Evolutionary conservation across 2,329 filamentous ascomycete genomes (phyloP).

Genomic region (Zarea fungicola): DNA sequence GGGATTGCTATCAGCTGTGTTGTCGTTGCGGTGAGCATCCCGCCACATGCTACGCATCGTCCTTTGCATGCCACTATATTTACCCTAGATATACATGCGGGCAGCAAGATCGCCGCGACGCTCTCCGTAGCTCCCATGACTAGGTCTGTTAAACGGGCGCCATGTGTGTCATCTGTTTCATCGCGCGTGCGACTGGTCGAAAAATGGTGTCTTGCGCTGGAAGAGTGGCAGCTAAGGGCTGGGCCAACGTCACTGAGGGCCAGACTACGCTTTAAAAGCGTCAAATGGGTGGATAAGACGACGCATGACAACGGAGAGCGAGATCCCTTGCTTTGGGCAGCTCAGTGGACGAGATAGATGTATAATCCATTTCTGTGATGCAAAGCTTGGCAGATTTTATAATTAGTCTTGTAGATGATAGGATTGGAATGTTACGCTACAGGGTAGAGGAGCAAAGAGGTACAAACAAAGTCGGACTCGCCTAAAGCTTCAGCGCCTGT

Average conservation of each 20-base stretch:
- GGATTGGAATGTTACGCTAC: background rate
- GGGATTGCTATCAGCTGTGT: background rate
- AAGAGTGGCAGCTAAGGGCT: background rate
- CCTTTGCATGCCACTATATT: background rate
- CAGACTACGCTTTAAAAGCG: background rate
- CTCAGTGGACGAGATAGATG: too few relatives aligned
- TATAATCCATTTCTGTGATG: background rate
- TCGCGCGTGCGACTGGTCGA: background rate
- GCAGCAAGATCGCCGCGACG: background rate
- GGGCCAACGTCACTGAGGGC: slow-evolving; percentile 11
- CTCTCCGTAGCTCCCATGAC: background rate
- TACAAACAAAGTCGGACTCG: background rate
- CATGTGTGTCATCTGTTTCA: background rate
- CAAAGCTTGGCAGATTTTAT: background rate
- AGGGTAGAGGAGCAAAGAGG: background rate
- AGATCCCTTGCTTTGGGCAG: too few relatives aligned
- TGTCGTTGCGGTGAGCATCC: background rate
- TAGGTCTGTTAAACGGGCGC: background rate
- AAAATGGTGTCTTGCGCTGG: background rate
- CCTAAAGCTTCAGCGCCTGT: background rate
- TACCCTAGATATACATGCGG: background rate
- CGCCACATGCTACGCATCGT: slow-evolving; percentile 3
- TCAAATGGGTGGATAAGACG: background rate
- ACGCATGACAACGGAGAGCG: background rate
- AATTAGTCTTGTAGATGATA: background rate